Base-by-base conservation (phyloP, 345 rosid species). In the Brassica nigra region DNA sequence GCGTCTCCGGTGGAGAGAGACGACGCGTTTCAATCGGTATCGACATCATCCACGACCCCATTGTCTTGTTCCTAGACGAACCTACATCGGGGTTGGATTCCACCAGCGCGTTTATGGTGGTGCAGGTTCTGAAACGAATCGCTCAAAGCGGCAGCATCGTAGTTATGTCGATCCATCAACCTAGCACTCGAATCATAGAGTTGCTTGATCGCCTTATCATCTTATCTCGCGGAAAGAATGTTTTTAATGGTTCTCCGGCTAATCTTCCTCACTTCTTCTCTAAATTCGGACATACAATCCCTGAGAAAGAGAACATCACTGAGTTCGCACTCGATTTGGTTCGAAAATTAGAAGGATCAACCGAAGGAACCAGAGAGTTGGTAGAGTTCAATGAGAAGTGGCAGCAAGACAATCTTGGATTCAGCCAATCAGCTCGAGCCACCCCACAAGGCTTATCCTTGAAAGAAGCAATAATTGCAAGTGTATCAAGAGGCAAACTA, bases 391-490 rank as follows among this genome's bases (percentile, higher is more conserved):
- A 61, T 6, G 34, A 61, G 30, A 61, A 9, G 34, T 61, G 65
- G 65, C 65, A 61, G 64, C 64, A 23, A 59, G 6, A 27, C 64
- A 59, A 27, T 29, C 31, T 27, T 29, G 64, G 33, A 23, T 14
- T 57, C 62, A 57, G 62, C 62, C 62, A 57, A 8, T 57, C 62
- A 23, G 44, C 31, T 6, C 28, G 20, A 63, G 31, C 71, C 70
- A 64, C 64, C 1, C 71, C 78, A 62, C 47, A 36, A 10, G 18
- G 42, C 4, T 52, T 65, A 33, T 66, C 79, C 9, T 16, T 76
- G 2, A 76, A 67, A 76, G 79, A 76, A 36, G 73, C 79, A 2
- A 76, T 76, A 27, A n/a, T n/a, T 16, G 79, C 28, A 12, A 76
- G 79, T 33, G 62, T 75, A 1, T 75, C 64, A 6, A 64, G 71